Evolutionary conservation across 2,329 filamentous ascomycete species (phyloP).

Genomic region (Hymenoscyphus scutula): DNA sequence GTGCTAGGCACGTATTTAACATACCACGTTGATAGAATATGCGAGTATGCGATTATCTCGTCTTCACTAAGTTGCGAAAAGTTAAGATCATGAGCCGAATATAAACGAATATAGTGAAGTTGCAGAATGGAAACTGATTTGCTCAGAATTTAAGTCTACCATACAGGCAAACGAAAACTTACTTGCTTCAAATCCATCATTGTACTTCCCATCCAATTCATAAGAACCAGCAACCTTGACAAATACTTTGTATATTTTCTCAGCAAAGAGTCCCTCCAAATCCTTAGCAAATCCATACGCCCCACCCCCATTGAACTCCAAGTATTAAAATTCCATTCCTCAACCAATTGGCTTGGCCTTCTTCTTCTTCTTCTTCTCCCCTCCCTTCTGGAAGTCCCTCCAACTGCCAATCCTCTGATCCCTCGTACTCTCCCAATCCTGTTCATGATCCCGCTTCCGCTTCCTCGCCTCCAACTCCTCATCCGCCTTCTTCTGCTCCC

Average conservation of each 20-base stretch:
- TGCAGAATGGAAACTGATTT: no score
- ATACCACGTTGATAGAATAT: no score
- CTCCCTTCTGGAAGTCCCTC: constrained; percentile 83
- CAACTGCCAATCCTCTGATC: constrained; percentile 92
- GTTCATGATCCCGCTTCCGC: constrained; percentile 85
- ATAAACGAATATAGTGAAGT: no score
- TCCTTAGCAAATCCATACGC: neutral
- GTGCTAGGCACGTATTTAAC: no score
- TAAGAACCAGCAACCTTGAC: neutral
- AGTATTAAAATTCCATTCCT: neutral
- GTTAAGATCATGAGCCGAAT: no score
- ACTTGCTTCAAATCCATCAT: neutral
- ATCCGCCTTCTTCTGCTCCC: constrained; percentile 81
- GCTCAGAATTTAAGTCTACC: no score
- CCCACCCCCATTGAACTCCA: neutral
- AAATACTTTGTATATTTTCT: neutral
- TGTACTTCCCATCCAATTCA: neutral
- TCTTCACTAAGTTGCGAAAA: no score
- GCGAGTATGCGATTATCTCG: no score
- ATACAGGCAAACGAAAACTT: no score
- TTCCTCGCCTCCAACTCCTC: constrained; percentile 79
- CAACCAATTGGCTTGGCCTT: constrained; percentile 37
- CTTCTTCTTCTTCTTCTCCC: constrained; percentile 68
- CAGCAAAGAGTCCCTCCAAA: neutral
- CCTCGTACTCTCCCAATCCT: constrained; percentile 91